These are phyloP conservation scores for Aurinia saxatilis DNA, from an alignment of 345 rosid species.

Conservation along the genomic window DNA sequence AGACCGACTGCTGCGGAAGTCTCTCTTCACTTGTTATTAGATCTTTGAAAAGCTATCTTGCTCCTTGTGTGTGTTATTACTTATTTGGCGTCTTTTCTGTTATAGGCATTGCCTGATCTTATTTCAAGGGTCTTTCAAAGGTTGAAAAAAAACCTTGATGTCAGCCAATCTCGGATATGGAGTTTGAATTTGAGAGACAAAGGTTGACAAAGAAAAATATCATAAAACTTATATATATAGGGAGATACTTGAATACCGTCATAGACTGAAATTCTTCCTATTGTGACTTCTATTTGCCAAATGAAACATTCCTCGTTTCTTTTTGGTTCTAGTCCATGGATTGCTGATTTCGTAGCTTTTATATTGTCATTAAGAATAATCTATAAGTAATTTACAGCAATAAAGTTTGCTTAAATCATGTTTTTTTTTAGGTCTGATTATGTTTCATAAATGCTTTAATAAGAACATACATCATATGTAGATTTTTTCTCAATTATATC, in stretches of 20 bases:
- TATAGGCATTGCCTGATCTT: constrained; percentile 84
- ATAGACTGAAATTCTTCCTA: constrained; percentile 27
- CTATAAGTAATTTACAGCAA: too few relatives aligned
- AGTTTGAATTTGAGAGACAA: constrained; percentile 93
- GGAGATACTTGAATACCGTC: constrained; percentile 92
- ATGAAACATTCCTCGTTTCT: not conserved
- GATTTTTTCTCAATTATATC: too few relatives aligned
- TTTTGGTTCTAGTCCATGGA: too few relatives aligned
- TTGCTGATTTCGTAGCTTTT: too few relatives aligned
- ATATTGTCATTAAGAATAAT: too few relatives aligned
- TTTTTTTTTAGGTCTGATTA: too few relatives aligned
- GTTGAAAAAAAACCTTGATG: constrained; percentile 92
- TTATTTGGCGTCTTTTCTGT: constrained; percentile 7
- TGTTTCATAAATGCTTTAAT: too few relatives aligned
- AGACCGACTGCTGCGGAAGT: constrained; percentile 93
- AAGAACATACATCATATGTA: too few relatives aligned
- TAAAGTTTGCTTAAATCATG: too few relatives aligned
- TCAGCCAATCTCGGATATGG: constrained; percentile 78
- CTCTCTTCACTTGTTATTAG: not conserved
- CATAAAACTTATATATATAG: constrained; percentile 73
- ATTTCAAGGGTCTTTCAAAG: constrained; percentile 82
- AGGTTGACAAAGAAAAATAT: constrained; percentile 83
- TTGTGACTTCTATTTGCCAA: not conserved
- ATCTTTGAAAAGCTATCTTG: not conserved
- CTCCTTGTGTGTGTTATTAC: constrained; percentile 1